phyloP scores from a whole-genome alignment of 2,329 filamentous ascomycete species.

The Ophiostoma ulmi region DNA sequence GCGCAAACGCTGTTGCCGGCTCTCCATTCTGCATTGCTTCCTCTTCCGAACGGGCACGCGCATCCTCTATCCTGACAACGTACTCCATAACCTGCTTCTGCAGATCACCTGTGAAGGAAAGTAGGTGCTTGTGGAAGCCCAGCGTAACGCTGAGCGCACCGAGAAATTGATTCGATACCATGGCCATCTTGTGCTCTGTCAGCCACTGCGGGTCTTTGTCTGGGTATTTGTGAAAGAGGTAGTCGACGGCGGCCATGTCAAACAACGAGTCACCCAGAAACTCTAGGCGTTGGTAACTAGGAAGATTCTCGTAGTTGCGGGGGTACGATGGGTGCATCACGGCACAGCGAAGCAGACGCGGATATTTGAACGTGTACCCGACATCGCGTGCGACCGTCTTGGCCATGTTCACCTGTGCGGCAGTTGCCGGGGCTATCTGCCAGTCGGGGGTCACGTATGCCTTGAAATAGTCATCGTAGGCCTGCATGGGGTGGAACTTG shows the following conservation, averaged over 20 bases:
- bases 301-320: conserved; percentile 67
- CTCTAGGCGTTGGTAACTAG: conserved; percentile 84
- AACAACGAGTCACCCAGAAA: conserved; percentile 87
- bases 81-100: conserved; percentile 48
- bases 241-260: conserved; percentile 78
- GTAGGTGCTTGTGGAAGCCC: conserved; percentile 69
- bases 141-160: conserved; percentile 74
- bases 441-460: conserved; percentile 67
- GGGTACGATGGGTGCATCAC: conserved; percentile 86
- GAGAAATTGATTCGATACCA: conserved; percentile 94
- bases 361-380: conserved; percentile 64
- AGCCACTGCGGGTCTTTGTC: conserved; percentile 89
- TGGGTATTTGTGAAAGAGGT: conserved; percentile 72
- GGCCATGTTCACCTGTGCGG: conserved; percentile 64
- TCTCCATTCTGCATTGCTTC: conserved; percentile 36
- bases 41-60: conserved; percentile 35
- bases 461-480: conserved; percentile 67
- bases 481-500: conserved; percentile 61
- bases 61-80: conserved; percentile 51
- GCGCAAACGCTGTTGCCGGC: conserved; percentile 39
- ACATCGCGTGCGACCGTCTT: conserved; percentile 55
- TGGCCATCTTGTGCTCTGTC: conserved; percentile 98
- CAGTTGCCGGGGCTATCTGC: conserved; percentile 58
- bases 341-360: conserved; percentile 72
- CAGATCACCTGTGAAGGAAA: conserved; percentile 45